Base-by-base conservation (phyloP, 2,329 filamentous ascomycete species). In the Alternaria gaisen region DNA sequence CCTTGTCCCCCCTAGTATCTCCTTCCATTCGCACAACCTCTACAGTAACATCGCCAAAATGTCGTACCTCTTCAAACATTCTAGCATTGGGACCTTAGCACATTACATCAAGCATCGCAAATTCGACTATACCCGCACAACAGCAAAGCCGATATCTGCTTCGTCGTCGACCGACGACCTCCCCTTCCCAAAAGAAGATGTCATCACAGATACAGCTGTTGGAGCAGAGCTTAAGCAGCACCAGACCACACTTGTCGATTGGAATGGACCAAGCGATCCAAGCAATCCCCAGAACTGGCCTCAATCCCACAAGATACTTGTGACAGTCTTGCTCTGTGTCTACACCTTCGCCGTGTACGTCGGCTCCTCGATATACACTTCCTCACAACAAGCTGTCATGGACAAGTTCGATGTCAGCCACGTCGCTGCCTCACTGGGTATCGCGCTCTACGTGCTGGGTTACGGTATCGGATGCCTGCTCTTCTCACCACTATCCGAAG, bases 401-500 rank as follows among this genome's bases (percentile, higher is more conserved):
- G 65, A 77, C 9, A 78, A 80, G 24, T 90, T 88, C 64, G 79
- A 80, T 42, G 83, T 89, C 46, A 81, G 79, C 32, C 73, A 80
- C 41, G 78, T 84, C 10, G 80, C 83, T 26, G 84, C 86, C 5
- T 83, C 84, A 0, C 80, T 90, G 0, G 87, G 86, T 0, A 80
- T 90, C 2, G 82, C 87, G 0, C 80, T 90, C 26, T 90, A 89
- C 68, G 87, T 90, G 1, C 77, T 89, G 2, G 88, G 86, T 1
- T 80, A 81, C 62, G 88, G 88, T 20, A 73, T 88, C 10, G 89
- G 88, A 0, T 88, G 88, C 2, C 76, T 91, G 40, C 63, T 91
- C 30, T 91, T 87, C 78, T 87, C 87, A 0, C 90, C 90, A 0
- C 77, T 92, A 32, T 85, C 83, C 47, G 90, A 92, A 76, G 84